phyloP scores from a whole-genome alignment of 306 rosid species.

The Gastrolobium villosum region DNA sequence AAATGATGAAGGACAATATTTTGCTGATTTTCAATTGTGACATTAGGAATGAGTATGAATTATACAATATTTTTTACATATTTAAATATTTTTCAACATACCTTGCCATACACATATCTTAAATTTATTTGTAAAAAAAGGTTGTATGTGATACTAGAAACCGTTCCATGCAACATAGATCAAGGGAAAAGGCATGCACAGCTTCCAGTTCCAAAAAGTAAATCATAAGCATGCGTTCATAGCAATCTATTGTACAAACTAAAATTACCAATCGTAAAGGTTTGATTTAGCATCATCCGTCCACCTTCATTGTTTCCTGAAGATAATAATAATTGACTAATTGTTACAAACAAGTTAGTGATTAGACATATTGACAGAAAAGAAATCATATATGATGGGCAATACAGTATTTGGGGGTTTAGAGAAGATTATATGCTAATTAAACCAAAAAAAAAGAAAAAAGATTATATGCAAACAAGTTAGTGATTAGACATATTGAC shows the following conservation, averaged over 20 bases:
- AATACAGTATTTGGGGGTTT: slow-evolving; percentile 21
- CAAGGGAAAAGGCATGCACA: slow-evolving; percentile 25
- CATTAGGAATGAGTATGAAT: neutral
- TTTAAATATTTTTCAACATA: neutral
- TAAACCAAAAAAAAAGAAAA: too few relatives aligned
- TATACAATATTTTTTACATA: slow-evolving; percentile 3
- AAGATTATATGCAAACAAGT: too few relatives aligned
- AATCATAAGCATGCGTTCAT: slow-evolving; percentile 31
- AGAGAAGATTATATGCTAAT: neutral
- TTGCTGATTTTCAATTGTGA: neutral
- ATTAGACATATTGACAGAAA: slow-evolving; percentile 32
- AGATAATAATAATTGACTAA: slow-evolving; percentile 35
- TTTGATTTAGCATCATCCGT: slow-evolving; percentile 86
- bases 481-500: slow-evolving; percentile 30
- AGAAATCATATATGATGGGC: slow-evolving; percentile 28
- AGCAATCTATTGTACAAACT: slow-evolving; percentile 23
- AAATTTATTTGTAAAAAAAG: neutral
- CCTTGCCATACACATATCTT: neutral
- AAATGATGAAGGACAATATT: neutral
- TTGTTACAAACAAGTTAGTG: slow-evolving; percentile 36
- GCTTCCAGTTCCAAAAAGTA: slow-evolving; percentile 33
- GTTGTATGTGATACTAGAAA: neutral
- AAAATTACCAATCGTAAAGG: slow-evolving; percentile 91
- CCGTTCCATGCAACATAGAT: slow-evolving; percentile 19
- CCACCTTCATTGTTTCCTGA: slow-evolving; percentile 92